Percentiles rank a stretch among this genome's conserved stretches.
Evolutionary conservation across 306 rosid genomes (phyloP).

Genomic region (Acacia crassicarpa): DNA sequence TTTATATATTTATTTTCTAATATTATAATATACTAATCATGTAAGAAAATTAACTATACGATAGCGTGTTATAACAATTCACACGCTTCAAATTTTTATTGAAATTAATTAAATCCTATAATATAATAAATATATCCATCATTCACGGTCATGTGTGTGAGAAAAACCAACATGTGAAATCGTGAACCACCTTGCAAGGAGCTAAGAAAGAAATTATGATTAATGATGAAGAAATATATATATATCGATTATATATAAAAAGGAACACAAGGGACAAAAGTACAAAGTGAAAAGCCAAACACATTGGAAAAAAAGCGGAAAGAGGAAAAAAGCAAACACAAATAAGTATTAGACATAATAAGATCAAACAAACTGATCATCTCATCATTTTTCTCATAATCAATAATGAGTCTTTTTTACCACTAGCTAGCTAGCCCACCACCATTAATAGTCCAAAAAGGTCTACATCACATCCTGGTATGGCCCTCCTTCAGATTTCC

Average conservation of each 20-base stretch:
- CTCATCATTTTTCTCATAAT: neutral
- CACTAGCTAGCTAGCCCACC: neutral
- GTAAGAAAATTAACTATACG: neutral
- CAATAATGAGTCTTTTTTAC: neutral
- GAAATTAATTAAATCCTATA: neutral
- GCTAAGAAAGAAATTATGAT: slow-evolving; percentile 42
- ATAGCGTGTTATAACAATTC: neutral
- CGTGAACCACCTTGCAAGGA: slow-evolving; percentile 19
- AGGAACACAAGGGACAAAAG: slow-evolving; percentile 41
- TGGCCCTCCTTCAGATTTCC: slow-evolving; percentile 70
- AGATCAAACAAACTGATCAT: slow-evolving; percentile 33
- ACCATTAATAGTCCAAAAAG: slow-evolving; percentile 62
- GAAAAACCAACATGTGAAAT: neutral
- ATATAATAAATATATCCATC: neutral
- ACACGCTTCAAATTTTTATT: neutral
- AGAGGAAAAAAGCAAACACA: slow-evolving; percentile 35
- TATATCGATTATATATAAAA: slow-evolving; percentile 25
- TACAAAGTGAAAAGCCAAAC: slow-evolving; percentile 36
- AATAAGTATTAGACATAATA: slow-evolving; percentile 5
- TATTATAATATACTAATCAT: no score
- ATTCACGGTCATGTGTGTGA: neutral
- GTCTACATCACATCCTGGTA: slow-evolving; percentile 86
- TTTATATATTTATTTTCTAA: neutral
- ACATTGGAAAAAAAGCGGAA: slow-evolving; percentile 24
- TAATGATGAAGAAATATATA: slow-evolving; percentile 3